Percentiles rank a stretch among this genome's conserved stretches.
Conservation (phyloP, 768 basidiomycete genomes). For the Leccinellum rugosiceps region DNA sequence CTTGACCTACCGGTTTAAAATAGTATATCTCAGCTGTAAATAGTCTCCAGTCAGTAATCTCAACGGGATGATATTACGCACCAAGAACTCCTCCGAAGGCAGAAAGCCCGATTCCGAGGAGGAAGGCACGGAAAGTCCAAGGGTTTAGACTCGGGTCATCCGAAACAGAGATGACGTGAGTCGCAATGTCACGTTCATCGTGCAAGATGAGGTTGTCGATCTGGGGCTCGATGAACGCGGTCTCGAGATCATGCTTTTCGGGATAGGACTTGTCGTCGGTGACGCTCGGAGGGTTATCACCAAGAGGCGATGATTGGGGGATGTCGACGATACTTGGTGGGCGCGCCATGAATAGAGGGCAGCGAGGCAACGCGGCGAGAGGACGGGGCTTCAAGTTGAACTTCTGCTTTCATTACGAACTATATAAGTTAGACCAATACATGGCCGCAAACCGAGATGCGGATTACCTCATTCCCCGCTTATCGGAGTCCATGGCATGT, state of each 20-base stretch:
- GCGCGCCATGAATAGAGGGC: constrained; percentile 8
- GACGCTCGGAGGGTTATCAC: constrained; percentile 2
- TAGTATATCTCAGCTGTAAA: constrained; percentile 55
- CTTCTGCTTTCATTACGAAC: background rate
- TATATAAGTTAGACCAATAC: background rate
- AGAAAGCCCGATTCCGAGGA: constrained; percentile 54
- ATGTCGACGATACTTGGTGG: background rate
- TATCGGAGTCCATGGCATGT: background rate
- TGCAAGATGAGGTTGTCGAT: constrained; percentile 27
- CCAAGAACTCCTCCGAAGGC: constrained; percentile 52
- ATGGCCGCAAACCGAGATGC: background rate
- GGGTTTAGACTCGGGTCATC: constrained; percentile 28
- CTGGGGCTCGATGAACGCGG: constrained; percentile 10
- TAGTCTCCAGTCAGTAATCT: constrained; percentile 3
- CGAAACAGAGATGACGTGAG: constrained; percentile 42
- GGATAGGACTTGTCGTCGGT: constrained; percentile 24
- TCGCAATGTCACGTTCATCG: constrained; percentile 46
- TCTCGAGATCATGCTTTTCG: constrained; percentile 36
- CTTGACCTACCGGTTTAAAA: constrained; percentile 47
- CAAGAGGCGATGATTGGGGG: background rate
- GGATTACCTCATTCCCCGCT: background rate
- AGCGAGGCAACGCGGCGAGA: background rate
- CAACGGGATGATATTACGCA: constrained; percentile 16
- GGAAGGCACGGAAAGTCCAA: constrained; percentile 45
- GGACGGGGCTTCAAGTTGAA: background rate